Base-by-base conservation (phyloP, 371 early-diverging fungal species). In the Saksenaea vasiformis region DNA sequence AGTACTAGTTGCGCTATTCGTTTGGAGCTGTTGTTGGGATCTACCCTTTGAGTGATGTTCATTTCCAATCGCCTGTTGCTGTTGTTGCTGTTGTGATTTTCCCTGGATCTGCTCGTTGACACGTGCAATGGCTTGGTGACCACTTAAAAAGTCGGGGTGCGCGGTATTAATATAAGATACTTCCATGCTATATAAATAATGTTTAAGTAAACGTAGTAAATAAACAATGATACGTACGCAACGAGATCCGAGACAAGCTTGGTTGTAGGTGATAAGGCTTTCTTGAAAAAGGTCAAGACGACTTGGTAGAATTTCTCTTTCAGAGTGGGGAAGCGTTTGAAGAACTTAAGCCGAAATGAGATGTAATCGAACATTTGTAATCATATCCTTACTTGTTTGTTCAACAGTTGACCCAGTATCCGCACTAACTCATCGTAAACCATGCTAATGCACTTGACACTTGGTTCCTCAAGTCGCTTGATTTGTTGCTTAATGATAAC, bases 131-230 rank as follows among this genome's bases (percentile, higher is more conserved):
- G 98, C 98, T 72, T 90, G 91, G 83, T 98, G 96, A 41, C 97
- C 99, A 66, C 85, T 91, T 66, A 98, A 80, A 76, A 99, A 98
- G 78, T 99, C 98, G 5, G 99, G 99, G 76, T 99, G 99, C 5
- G 89, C 98, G 11, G 99, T 98, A 82, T 98, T 98, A 79, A 99
- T 91, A 73, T 99, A 99, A 68, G 86, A 84, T 8, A 92, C 85
- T 83, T 98, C 98, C 89, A 96, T 94, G 37, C 88, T 90, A 62
- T 3, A 26, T 3, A 54, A 27, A 28, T 4, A 54, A 14, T 14
- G 24, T 37, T 14, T 57, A 13, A 57, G 37, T 35, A 19, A 37
- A 35, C 57, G 10, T 14, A 17, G 5, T 15, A 44, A 26, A 24
- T 7, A 60, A 64, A 15, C 22, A 17, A 66, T 0, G 5, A 26